Evolutionary conservation across 768 basidiomycete genomes (phyloP).

Genomic region (Leccinum olivaceopallidum): DNA sequence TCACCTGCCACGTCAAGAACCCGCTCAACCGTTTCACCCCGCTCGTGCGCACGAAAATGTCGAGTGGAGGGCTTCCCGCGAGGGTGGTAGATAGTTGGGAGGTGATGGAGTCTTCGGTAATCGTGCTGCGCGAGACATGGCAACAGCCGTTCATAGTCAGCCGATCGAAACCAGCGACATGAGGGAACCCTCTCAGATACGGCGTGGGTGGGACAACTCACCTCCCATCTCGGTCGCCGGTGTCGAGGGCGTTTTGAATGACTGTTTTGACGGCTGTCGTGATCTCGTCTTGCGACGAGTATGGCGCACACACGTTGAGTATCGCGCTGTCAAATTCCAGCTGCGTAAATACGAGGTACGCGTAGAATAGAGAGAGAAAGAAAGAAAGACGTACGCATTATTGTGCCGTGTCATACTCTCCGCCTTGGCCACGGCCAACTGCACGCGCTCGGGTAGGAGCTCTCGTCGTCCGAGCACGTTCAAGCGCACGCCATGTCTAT

Average conservation of each 20-base stretch:
- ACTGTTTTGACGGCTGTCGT: constrained; percentile 61
- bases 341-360: background rate
- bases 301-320: constrained; percentile 91
- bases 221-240: constrained; percentile 32
- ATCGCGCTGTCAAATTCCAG: constrained; percentile 59
- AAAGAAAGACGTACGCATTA: constrained; percentile 46
- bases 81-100: constrained; percentile 63
- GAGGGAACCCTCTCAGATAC: constrained; percentile 1
- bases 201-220: background rate
- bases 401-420: constrained; percentile 78
- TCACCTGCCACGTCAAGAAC: constrained; percentile 94
- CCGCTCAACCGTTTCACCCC: constrained; percentile 69
- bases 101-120: constrained; percentile 71
- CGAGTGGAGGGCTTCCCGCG: constrained; percentile 75
- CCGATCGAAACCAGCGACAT: background rate
- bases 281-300: constrained; percentile 91
- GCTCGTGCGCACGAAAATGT: constrained; percentile 89
- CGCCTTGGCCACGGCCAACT: constrained; percentile 64
- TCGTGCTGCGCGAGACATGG: constrained; percentile 32
- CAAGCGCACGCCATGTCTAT: constrained; percentile 80
- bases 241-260: constrained; percentile 36
- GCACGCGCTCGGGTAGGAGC: constrained; percentile 80
- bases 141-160: background rate
- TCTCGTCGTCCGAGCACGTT: constrained; percentile 76
- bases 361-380: background rate